A percentile compares a stretch with the other conserved stretches of the same genome.
Evolutionary conservation across 495 filamentous ascomycete species (phyloP).

Genomic region (Lophiotrema nucula): DNA sequence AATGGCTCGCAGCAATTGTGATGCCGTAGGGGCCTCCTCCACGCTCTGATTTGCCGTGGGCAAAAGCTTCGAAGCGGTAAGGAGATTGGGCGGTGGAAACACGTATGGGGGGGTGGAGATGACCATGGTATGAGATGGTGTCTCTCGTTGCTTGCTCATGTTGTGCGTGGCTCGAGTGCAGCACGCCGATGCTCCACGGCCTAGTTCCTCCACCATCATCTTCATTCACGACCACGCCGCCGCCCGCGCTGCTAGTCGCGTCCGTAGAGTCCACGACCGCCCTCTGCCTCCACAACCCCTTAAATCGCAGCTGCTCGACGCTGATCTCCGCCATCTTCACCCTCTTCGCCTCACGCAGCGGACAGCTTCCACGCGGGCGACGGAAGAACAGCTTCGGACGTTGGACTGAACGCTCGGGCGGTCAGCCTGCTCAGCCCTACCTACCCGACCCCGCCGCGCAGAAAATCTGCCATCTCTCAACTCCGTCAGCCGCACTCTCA

Average conservation of each 20-base stretch:
- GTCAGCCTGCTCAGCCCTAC: slow-evolving; percentile 16
- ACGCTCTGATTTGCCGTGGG: slow-evolving; percentile 7
- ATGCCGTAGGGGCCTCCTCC: background rate
- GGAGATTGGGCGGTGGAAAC: slow-evolving; percentile 4
- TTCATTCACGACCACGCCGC: background rate
- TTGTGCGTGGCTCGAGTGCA: slow-evolving; percentile 4
- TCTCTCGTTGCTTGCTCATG: background rate
- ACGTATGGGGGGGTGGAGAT: slow-evolving; percentile 14
- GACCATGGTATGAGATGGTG: background rate
- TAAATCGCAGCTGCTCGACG: slow-evolving; percentile 1
- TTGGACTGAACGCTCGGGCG: background rate
- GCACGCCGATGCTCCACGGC: no score
- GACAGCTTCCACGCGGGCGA: background rate
- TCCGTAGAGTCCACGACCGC: no score
- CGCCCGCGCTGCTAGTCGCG: background rate
- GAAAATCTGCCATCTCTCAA: background rate
- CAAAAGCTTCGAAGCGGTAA: slow-evolving; percentile 21
- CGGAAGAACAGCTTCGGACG: background rate
- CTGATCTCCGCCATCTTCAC: background rate
- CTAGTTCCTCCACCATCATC: no score
- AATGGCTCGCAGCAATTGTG: slow-evolving; percentile 6
- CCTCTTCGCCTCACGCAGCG: background rate
- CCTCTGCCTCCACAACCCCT: background rate
- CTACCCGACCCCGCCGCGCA: background rate
- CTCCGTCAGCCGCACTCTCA: slow-evolving; percentile 18